Evolutionary conservation across 257 asterid genomes (phyloP).

Genomic region (Plantago elongata): DNA sequence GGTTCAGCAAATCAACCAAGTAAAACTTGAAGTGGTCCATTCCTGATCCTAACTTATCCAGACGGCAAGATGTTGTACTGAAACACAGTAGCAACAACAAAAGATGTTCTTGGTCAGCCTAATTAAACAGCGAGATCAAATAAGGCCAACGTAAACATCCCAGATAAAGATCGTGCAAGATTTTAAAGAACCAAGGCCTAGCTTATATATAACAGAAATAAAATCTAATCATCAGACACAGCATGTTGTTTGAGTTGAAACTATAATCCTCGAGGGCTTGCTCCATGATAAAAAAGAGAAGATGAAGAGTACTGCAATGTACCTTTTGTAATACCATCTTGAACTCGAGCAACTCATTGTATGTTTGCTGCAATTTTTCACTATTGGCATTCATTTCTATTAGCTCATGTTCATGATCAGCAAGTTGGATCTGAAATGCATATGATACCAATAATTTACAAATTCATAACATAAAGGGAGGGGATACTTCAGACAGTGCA

Average conservation of each 20-base stretch:
- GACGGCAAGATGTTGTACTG: too few relatives aligned
- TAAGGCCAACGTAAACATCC: too few relatives aligned
- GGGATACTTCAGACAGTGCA: constrained; percentile 8
- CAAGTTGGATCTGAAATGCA: constrained; percentile 61
- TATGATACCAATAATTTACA: constrained; percentile 2
- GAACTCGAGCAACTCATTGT: constrained; percentile 94
- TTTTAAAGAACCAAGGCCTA: too few relatives aligned
- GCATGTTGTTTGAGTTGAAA: background rate
- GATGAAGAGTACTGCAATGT: constrained; percentile 20
- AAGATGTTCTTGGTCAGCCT: too few relatives aligned
- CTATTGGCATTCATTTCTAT: constrained; percentile 87
- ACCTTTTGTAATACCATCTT: constrained; percentile 97
- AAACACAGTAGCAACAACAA: too few relatives aligned
- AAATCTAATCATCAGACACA: background rate
- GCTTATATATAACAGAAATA: background rate
- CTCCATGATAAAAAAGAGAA: constrained; percentile 9
- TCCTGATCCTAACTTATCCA: too few relatives aligned
- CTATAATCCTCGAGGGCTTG: background rate
- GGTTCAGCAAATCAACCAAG: too few relatives aligned
- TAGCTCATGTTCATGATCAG: constrained; percentile 92
- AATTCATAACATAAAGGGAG: constrained; percentile 3
- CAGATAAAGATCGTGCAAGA: too few relatives aligned
- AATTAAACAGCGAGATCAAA: too few relatives aligned
- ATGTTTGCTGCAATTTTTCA: constrained; percentile 77
- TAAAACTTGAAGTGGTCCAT: too few relatives aligned